Evolutionary conservation across 2,329 filamentous ascomycete species (phyloP).

Genomic region (Stromatinia cepivora): DNA sequence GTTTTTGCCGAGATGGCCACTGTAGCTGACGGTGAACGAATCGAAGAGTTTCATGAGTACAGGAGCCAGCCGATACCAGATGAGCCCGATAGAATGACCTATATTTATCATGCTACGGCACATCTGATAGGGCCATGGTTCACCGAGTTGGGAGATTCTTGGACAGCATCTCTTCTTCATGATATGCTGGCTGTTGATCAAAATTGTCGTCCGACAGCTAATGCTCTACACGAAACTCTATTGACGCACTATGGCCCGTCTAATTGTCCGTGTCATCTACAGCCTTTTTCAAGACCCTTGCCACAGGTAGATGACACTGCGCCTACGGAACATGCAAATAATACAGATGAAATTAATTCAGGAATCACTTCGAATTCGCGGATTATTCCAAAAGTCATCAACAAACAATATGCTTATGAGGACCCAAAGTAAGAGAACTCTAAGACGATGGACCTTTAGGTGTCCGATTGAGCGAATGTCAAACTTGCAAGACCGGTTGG

Average conservation of each 20-base stretch:
- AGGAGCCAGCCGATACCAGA: conserved; percentile 26
- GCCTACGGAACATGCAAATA: no score
- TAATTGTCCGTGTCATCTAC: conserved; percentile 1
- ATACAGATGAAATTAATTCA: background rate
- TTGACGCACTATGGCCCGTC: background rate
- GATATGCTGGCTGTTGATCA: conserved; percentile 25
- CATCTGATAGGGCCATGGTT: conserved; percentile 30
- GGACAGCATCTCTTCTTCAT: conserved; percentile 22
- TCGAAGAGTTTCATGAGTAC: conserved; percentile 31
- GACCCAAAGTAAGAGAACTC: background rate
- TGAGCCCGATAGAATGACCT: conserved; percentile 26
- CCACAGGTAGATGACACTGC: background rate
- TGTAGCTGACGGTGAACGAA: conserved; percentile 22
- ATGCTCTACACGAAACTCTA: conserved; percentile 8
- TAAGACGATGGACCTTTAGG: background rate
- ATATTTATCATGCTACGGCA: conserved; percentile 29
- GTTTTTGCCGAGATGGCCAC: conserved; percentile 30
- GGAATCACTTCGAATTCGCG: no score
- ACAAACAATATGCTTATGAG: background rate
- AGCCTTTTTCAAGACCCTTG: background rate
- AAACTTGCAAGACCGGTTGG: background rate
- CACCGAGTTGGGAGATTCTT: conserved; percentile 14
- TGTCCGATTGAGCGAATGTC: background rate
- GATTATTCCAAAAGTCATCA: background rate
- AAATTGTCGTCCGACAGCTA: conserved; percentile 24